Evolutionary conservation across 2,329 filamentous ascomycete species (phyloP).

Genomic region (Diatrype stigma): DNA sequence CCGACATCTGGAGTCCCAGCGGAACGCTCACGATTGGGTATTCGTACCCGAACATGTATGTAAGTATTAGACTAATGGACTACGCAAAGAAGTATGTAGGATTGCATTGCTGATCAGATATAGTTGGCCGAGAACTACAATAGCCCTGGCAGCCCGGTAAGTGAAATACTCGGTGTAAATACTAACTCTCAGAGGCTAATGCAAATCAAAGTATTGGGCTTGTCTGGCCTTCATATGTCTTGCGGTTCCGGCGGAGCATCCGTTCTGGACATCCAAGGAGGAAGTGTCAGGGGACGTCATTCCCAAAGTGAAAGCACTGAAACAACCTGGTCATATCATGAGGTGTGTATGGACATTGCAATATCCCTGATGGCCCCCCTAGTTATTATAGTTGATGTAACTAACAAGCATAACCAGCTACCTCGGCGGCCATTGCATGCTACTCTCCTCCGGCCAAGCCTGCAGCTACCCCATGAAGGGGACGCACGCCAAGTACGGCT

Average conservation of each 20-base stretch:
- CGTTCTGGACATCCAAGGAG: slow-evolving; percentile 70
- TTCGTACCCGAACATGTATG: slow-evolving; percentile 73
- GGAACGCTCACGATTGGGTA: slow-evolving; percentile 75
- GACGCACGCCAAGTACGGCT: slow-evolving; percentile 77
- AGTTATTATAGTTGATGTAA: no score
- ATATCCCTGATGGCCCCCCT: background rate
- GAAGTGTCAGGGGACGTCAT: slow-evolving; percentile 53
- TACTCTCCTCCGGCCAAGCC: slow-evolving; percentile 73
- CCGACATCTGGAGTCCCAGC: slow-evolving; percentile 69
- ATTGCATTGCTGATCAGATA: slow-evolving; percentile 6
- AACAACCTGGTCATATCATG: slow-evolving; percentile 70
- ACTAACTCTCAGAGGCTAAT: slow-evolving; percentile 1
- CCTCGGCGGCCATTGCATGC: slow-evolving; percentile 69
- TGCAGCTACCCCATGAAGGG: slow-evolving; percentile 80
- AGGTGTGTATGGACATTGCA: slow-evolving; percentile 30
- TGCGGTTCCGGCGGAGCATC: slow-evolving; percentile 63
- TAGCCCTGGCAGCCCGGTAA: slow-evolving; percentile 61
- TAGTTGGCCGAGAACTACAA: slow-evolving; percentile 80
- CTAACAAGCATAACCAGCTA: slow-evolving; percentile 37
- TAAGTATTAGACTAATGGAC: slow-evolving; percentile 32
- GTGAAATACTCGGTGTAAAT: slow-evolving; percentile 11
- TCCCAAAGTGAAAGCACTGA: slow-evolving; percentile 56
- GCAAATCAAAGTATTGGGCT: slow-evolving; percentile 62
- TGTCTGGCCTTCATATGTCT: slow-evolving; percentile 74
- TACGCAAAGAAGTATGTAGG: background rate